Evolutionary conservation across 139 green algal genomes (phyloP).

Genomic region (Tetradesmus lagerheimii): DNA sequence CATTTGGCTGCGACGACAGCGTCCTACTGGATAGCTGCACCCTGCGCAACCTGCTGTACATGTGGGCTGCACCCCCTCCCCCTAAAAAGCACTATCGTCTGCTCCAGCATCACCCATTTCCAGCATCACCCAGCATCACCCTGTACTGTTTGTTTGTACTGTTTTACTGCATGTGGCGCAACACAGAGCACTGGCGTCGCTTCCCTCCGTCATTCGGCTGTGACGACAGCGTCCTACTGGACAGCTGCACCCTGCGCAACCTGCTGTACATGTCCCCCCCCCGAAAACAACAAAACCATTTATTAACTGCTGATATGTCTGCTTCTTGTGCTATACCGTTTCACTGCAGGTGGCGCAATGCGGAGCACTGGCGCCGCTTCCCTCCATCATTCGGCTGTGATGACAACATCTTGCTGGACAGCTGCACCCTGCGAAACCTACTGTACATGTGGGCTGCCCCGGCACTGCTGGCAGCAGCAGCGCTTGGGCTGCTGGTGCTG

Average conservation of each 20-base stretch:
- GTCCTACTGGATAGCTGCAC: background rate
- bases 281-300: too few relatives aligned
- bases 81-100: background rate
- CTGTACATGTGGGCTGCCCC: slow-evolving; percentile 21
- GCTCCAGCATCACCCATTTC: too few relatives aligned
- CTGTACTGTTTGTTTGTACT: too few relatives aligned
- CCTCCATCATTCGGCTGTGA: slow-evolving; percentile 28
- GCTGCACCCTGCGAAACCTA: slow-evolving; percentile 2
- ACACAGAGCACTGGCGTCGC: background rate
- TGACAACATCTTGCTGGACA: background rate
- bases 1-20: background rate
- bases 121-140: too few relatives aligned
- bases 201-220: slow-evolving; percentile 33
- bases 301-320: background rate
- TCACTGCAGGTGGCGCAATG: background rate
- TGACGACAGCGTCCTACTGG: slow-evolving; percentile 2
- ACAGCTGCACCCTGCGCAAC: background rate
- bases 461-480: background rate
- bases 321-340: background rate
- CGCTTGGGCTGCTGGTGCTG: background rate
- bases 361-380: slow-evolving; percentile 9
- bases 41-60: too few relatives aligned
- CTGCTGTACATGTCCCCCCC: slow-evolving; percentile 40
- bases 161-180: background rate
- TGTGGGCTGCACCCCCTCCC: background rate